phyloP scores from a whole-genome alignment of 495 filamentous ascomycete genomes.

The Trypethelium eluteriae region DNA sequence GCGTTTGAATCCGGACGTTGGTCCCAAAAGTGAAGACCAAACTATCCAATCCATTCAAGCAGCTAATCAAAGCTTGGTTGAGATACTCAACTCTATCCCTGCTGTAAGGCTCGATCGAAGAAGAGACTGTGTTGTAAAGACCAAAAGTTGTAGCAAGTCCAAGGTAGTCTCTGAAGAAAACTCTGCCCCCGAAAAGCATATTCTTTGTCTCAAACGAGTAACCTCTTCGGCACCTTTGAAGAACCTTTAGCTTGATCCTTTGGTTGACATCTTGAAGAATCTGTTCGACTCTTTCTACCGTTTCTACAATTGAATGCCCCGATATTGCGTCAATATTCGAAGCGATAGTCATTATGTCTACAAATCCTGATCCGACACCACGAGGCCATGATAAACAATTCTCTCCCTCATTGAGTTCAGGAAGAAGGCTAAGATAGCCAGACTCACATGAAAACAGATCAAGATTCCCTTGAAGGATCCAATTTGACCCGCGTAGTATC shows the following conservation, averaged over 20 bases:
- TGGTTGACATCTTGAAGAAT: neutral
- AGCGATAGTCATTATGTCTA: neutral
- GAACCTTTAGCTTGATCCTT: neutral
- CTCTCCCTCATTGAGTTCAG: neutral
- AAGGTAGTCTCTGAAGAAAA: neutral
- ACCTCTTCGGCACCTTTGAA: neutral
- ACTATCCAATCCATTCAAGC: conserved; percentile 8
- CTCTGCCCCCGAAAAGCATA: neutral
- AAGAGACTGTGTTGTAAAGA: conserved; percentile 9
- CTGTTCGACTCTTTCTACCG: neutral
- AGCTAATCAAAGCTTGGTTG: neutral
- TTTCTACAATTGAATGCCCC: conserved; percentile 2
- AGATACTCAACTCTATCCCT: neutral
- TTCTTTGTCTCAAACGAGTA: neutral
- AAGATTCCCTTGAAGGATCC: neutral
- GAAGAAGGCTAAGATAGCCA: conserved; percentile 4
- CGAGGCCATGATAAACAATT: neutral
- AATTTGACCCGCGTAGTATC: neutral
- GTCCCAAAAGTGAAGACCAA: too few species aligned
- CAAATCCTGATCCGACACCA: neutral
- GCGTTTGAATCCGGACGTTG: too few species aligned
- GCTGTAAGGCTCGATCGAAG: neutral
- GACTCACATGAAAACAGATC: neutral
- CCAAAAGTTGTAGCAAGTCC: neutral
- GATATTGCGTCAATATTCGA: neutral